phyloP scores from a whole-genome alignment of 768 basidiomycete genomes.

The Krasilnikovozyma curviuscula region DNA sequence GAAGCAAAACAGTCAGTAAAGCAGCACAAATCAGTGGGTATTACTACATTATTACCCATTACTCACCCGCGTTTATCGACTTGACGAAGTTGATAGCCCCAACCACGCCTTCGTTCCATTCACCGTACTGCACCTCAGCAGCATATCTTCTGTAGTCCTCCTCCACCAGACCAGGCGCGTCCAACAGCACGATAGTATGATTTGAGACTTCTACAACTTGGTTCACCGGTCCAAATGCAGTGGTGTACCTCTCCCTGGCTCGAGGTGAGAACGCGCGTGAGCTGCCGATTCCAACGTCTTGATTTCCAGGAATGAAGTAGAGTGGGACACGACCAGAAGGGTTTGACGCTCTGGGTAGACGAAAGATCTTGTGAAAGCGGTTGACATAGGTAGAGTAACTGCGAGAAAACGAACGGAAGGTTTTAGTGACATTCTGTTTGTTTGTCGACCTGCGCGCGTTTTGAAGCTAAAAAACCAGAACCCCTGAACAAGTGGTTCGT shows the following conservation, averaged over 20 bases:
- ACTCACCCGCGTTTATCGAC: not conserved
- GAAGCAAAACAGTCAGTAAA: not conserved
- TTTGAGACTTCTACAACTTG: conserved; percentile 40
- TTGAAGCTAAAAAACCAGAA: too few species aligned
- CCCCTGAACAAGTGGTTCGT: too few species aligned
- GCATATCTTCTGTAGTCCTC: conserved; percentile 36
- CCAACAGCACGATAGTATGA: conserved; percentile 51
- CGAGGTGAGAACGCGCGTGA: conserved; percentile 33
- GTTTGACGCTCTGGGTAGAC: too few species aligned
- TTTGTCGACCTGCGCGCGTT: not conserved
- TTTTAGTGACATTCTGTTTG: not conserved
- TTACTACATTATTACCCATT: too few species aligned
- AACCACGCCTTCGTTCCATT: conserved; percentile 3
- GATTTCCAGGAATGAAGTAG: conserved; percentile 74
- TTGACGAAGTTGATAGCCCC: conserved; percentile 12
- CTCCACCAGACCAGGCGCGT: conserved; percentile 53
- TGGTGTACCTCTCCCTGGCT: conserved; percentile 41
- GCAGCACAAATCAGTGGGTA: too few species aligned
- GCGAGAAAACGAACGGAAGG: not conserved
- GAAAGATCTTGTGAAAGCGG: conserved; percentile 57
- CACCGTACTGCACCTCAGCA: conserved; percentile 8
- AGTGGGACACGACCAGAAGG: conserved; percentile 33
- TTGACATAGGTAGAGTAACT: conserved; percentile 56
- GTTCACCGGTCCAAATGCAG: conserved; percentile 59
- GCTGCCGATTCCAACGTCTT: conserved; percentile 49